Base-by-base conservation (phyloP, 2,329 filamentous ascomycete species). In the Botrytis aclada region DNA sequence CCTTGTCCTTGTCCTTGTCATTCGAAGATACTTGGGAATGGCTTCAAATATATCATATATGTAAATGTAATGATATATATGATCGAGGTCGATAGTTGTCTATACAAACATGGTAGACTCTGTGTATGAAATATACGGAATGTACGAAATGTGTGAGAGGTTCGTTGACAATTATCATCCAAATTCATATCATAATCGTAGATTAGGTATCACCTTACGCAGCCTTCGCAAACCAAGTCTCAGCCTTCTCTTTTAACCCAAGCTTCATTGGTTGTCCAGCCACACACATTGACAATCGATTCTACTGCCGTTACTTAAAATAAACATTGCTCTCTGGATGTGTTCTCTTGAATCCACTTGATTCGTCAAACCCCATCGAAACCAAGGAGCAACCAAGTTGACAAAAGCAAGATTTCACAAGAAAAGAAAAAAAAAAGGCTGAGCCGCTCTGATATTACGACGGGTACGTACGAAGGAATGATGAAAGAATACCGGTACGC, bases 401-500 rank as follows among this genome's bases (percentile, higher is more conserved):
- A 3, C 29, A 25, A n/a, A 62, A 62, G 34, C 61, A 63, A 43
- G 37, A 63, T 63, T 63, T 63, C 61, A 29, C 12, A 29, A 54
- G 51, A 16, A 54, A n/a, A 16, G 1, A 54, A 5, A 29, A 54
- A 18, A 29, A 63, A 63, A 62, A 41, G 37, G 60, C 60, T 43
- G 60, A n/a, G 60, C 60, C 9, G 10, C 43, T 10, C n/a, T 56
- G 7, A 4, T 56, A 29, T 56, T 56, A 18, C n/a, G 25, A 51
- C 22, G 14, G n/a, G 51, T 18, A 18, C 51, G n/a, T 20, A 65
- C 41, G 41, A 45, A 37, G n/a, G 4, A 32, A 14, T 9, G 41
- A 43, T 20, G 8, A 47, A 70, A n/a, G n/a, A n/a, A n/a, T n/a
- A n/a, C n/a, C n/a, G n/a, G n/a, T 70, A 29, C 69, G 67, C 67